Percentiles rank a stretch among this genome's conserved stretches.
Conservation (phyloP, 306 rosid genomes). For the Citrullus amarus region DNA sequence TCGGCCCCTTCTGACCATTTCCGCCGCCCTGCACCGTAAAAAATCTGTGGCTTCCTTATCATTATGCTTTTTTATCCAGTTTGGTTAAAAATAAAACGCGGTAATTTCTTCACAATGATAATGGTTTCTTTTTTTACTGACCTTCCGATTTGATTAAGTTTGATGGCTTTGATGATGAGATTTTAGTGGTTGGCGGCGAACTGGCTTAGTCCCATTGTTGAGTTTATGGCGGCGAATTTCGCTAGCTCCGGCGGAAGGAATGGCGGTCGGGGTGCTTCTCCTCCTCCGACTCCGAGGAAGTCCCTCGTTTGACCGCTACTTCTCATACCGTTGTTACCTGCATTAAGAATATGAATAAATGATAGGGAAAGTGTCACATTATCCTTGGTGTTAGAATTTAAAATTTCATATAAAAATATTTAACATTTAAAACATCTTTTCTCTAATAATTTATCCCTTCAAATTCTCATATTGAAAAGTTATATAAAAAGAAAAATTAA, state of each 20-base stretch:
- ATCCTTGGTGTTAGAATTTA: not conserved
- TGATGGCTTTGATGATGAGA: not conserved
- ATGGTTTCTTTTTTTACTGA: not conserved
- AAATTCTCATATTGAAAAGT: not conserved
- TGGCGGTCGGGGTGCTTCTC: constrained; percentile 18
- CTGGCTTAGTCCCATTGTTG: constrained; percentile 53
- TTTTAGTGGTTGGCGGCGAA: constrained; percentile 42
- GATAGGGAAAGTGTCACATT: not conserved
- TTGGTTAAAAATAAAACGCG: not conserved
- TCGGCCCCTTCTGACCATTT: not conserved
- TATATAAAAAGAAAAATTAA: not conserved
- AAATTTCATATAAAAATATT: not conserved
- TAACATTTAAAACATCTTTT: too few species aligned
- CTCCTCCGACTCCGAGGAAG: constrained; percentile 62
- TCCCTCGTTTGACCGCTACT: constrained; percentile 48
- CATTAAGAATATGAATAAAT: not conserved
- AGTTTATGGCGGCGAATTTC: constrained; percentile 42
- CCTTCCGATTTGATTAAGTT: not conserved
- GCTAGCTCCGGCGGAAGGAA: constrained; percentile 48
- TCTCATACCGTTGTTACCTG: constrained; percentile 12
- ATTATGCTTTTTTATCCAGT: not conserved
- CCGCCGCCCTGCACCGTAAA: constrained; percentile 1
- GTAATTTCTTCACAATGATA: not conserved
- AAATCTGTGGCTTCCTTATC: not conserved
- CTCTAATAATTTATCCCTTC: too few species aligned